Percentiles rank a stretch among this genome's conserved stretches.
These are phyloP conservation scores for Moniliophthora roreri DNA, from an alignment of 1,284 basidiomycete genomes.

Conservation along the genomic window DNA sequence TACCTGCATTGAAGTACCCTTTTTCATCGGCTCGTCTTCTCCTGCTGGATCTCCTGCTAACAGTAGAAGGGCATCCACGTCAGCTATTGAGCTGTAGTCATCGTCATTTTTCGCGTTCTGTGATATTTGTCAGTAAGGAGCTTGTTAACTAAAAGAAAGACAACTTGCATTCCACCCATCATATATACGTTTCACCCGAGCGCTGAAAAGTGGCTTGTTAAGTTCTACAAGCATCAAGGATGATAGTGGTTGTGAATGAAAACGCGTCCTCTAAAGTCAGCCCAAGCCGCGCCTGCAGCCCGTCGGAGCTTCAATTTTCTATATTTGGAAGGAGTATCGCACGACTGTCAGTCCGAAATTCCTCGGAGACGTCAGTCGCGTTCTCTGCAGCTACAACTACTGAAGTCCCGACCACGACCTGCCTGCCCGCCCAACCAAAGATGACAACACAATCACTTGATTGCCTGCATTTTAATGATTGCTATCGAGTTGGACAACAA, in stretches of 20 bases:
- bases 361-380: no score
- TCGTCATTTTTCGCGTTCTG: conserved; percentile 66
- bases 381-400: no score
- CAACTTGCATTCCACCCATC: conserved; percentile 75
- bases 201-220: conserved; percentile 61
- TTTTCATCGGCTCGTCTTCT: conserved; percentile 82
- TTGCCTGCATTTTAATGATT: conserved; percentile 71
- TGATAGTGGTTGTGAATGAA: conserved; percentile 4
- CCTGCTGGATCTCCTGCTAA: conserved; percentile 82
- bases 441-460: conserved; percentile 22
- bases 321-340: neutral
- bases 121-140: neutral
- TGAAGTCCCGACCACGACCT: no score
- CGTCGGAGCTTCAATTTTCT: neutral
- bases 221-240: conserved; percentile 44
- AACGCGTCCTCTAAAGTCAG: conserved; percentile 3
- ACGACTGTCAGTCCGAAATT: neutral
- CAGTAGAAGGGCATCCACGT: conserved; percentile 72
- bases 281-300: neutral
- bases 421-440: no score
- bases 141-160: conserved; percentile 21
- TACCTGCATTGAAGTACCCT: conserved; percentile 90
- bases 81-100: conserved; percentile 67
- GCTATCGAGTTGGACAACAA: conserved; percentile 74
- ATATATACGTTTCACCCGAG: conserved; percentile 68